phyloP scores from a whole-genome alignment of 768 basidiomycete species.

The Tremella fuciformis region DNA sequence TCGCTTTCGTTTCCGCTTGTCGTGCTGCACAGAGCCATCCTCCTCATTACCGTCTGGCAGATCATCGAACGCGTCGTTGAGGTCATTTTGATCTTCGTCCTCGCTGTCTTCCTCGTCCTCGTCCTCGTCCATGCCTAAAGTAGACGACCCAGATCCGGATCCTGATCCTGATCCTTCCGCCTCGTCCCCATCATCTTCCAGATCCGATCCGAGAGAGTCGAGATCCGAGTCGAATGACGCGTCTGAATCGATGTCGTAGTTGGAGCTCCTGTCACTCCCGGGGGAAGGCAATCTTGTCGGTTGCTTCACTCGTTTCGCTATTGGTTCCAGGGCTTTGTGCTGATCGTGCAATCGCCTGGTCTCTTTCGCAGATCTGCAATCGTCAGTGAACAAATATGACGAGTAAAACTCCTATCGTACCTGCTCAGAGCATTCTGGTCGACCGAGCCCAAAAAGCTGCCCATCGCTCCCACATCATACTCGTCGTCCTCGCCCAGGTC shows the following conservation, averaged over 20 bases:
- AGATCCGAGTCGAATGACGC: conserved; percentile 54
- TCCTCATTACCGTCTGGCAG: conserved; percentile 57
- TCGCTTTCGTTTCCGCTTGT: conserved; percentile 27
- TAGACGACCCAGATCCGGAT: too few relatives aligned
- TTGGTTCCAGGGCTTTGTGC: conserved; percentile 57
- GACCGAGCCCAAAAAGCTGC: conserved; percentile 67
- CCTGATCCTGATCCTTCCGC: conserved; percentile 7
- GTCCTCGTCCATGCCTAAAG: conserved; percentile 52
- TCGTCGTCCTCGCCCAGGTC: conserved; percentile 62
- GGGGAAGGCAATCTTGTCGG: conserved; percentile 54
- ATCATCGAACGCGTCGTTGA: conserved; percentile 25
- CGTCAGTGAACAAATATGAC: too few relatives aligned
- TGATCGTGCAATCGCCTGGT: conserved; percentile 67
- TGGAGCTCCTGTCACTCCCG: conserved; percentile 62
- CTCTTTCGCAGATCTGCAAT: conserved; percentile 76
- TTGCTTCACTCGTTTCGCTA: conserved; percentile 53
- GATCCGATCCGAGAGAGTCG: conserved; percentile 44
- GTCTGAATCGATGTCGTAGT: conserved; percentile 60
- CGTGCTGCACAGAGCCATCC: conserved; percentile 64
- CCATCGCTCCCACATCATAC: conserved; percentile 63
- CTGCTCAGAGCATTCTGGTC: conserved; percentile 77
- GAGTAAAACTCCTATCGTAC: conserved; percentile 52
- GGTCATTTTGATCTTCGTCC: conserved; percentile 22
- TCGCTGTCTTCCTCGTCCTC: conserved; percentile 39
- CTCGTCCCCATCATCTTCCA: conserved; percentile 45